phyloP scores from a whole-genome alignment of 2,329 filamentous ascomycete species.

The Diaporthe aspalathi region DNA sequence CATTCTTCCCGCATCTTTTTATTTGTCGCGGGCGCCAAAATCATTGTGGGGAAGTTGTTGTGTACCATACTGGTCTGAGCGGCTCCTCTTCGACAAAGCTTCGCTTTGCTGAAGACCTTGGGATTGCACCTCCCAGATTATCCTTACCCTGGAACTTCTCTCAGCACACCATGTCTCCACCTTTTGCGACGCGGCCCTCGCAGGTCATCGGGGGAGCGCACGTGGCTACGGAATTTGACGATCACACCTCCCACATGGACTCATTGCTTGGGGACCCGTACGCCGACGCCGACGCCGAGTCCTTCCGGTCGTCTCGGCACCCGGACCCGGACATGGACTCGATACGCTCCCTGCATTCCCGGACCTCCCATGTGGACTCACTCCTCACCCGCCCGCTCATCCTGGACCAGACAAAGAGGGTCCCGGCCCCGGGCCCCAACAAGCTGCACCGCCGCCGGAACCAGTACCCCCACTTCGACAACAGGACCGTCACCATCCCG shows the following conservation, averaged over 20 bases:
- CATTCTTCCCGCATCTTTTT: not conserved
- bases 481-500: constrained; percentile 19
- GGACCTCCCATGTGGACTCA: constrained; percentile 15
- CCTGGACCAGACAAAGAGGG: constrained; percentile 32
- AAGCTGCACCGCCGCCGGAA: constrained; percentile 34
- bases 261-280: constrained; percentile 24
- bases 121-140: not conserved
- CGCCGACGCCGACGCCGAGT: constrained; percentile 34
- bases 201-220: constrained; percentile 9
- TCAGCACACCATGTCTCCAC: constrained; percentile 12
- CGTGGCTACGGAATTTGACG: constrained; percentile 14
- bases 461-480: constrained; percentile 34
- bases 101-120: not conserved
- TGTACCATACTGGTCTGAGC: not conserved
- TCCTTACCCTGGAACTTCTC: not conserved
- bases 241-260: constrained; percentile 31
- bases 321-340: constrained; percentile 32
- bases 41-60: not conserved
- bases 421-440: constrained; percentile 21
- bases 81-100: not conserved
- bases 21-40: not conserved
- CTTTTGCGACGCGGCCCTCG: constrained; percentile 15
- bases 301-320: constrained; percentile 31
- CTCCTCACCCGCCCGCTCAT: constrained; percentile 13
- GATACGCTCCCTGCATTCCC: constrained; percentile 33